Percentiles rank a stretch among this genome's conserved stretches.
Evolutionary conservation across 2,329 filamentous ascomycete species (phyloP).

Genomic region (Trichothecium sympodiale): DNA sequence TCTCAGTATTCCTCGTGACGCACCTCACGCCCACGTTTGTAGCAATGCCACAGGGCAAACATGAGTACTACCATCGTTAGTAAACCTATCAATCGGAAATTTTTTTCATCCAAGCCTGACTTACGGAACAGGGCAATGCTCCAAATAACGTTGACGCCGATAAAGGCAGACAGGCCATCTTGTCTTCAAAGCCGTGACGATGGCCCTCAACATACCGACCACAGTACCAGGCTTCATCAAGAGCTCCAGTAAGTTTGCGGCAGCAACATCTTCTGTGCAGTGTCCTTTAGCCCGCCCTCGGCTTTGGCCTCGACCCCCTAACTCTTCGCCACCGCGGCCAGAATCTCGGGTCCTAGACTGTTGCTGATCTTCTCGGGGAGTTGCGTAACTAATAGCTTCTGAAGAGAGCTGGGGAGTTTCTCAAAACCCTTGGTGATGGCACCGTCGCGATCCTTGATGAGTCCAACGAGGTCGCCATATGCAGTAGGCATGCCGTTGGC

Average conservation of each 20-base stretch:
- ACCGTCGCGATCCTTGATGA: conserved; percentile 51
- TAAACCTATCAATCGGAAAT: neutral
- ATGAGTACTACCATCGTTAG: too few relatives aligned
- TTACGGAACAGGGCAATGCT: conserved; percentile 78
- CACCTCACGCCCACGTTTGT: conserved; percentile 84
- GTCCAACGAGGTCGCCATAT: conserved; percentile 67
- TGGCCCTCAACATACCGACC: conserved; percentile 75
- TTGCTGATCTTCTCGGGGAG: conserved; percentile 73
- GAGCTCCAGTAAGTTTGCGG: conserved; percentile 68
- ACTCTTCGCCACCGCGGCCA: conserved; percentile 69
- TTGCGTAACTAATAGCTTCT: conserved; percentile 78
- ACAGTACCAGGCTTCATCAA: conserved; percentile 81
- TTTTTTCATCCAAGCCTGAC: conserved; percentile 23
- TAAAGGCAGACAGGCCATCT: conserved; percentile 84
- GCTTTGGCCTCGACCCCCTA: conserved; percentile 55
- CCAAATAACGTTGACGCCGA: conserved; percentile 86
- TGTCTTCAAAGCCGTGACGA: conserved; percentile 76
- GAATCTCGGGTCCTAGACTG: conserved; percentile 66
- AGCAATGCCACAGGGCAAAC: conserved; percentile 95
- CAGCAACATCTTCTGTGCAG: conserved; percentile 55
- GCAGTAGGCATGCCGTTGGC: conserved; percentile 89
- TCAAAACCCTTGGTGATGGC: conserved; percentile 49
- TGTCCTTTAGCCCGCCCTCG: conserved; percentile 45
- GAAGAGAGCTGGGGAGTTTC: conserved; percentile 64
- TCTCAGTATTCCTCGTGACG: conserved; percentile 63